A percentile compares a stretch with the other conserved stretches of the same genome.
Evolutionary conservation across 805 yeast genomes (phyloP).

Genomic region (Kodamaea laetipori): DNA sequence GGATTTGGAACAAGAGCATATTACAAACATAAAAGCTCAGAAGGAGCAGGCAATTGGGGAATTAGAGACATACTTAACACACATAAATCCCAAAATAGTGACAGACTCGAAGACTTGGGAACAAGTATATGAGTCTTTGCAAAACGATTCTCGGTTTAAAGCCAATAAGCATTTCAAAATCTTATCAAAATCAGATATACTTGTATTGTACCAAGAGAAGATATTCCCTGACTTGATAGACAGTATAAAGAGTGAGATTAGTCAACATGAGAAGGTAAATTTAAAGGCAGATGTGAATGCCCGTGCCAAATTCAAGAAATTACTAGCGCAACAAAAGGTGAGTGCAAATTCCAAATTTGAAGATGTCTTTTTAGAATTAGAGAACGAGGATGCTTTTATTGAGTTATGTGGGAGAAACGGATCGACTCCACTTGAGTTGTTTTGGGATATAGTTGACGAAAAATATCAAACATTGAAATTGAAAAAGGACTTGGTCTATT

Average conservation of each 20-base stretch:
- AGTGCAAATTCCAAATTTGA: conserved; percentile 60
- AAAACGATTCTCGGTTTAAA: conserved; percentile 52
- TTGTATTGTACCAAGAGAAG: conserved; percentile 50
- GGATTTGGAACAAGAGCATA: conserved; percentile 36
- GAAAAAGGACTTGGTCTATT: conserved; percentile 59
- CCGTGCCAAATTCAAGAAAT: conserved; percentile 55
- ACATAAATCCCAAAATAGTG: conserved; percentile 32
- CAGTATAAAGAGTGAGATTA: conserved; percentile 24
- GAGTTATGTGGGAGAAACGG: conserved; percentile 74
- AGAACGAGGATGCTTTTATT: conserved; percentile 57
- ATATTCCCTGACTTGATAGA: conserved; percentile 31
- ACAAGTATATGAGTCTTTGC: conserved; percentile 34
- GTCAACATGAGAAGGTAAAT: conserved; percentile 37
- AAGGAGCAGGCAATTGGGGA: conserved; percentile 55
- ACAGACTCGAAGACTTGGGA: conserved; percentile 40
- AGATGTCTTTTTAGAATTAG: conserved; percentile 52
- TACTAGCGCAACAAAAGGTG: conserved; percentile 47
- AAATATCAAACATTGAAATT: conserved; percentile 56
- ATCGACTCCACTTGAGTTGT: conserved; percentile 73
- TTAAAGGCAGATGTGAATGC: conserved; percentile 64
- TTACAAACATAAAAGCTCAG: conserved; percentile 22
- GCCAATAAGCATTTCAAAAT: conserved; percentile 57
- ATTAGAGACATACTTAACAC: conserved; percentile 51
- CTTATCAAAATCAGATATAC: conserved; percentile 60
- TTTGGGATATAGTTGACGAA: conserved; percentile 71